phyloP scores from a whole-genome alignment of 2,329 filamentous ascomycete genomes.

The Didymella exigua region DNA sequence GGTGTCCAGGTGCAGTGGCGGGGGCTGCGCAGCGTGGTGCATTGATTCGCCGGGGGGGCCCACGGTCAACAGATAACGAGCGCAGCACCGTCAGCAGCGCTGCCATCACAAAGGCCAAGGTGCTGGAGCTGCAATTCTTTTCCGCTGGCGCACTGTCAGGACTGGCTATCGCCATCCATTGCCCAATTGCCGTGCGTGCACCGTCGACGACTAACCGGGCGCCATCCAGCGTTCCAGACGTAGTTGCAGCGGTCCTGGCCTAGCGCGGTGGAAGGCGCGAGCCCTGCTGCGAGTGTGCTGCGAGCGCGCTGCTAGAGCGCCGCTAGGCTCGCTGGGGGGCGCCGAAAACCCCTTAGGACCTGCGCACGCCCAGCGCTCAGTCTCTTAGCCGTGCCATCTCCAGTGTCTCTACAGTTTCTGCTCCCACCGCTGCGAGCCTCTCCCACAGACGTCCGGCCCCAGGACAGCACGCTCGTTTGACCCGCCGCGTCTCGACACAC shows the following conservation, averaged over 20 bases:
- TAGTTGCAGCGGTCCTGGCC: background rate
- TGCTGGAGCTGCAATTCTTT: no score
- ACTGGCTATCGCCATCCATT: no score
- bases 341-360: constrained; percentile 11
- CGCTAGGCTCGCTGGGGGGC: constrained; percentile 10
- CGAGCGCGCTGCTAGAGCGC: background rate
- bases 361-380: constrained; percentile 1
- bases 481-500: constrained; percentile 17
- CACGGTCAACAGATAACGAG: constrained; percentile 8
- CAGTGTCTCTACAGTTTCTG: constrained; percentile 1
- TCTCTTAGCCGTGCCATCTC: constrained; percentile 9
- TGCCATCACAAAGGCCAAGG: no score
- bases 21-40: constrained; percentile 10
- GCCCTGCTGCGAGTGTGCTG: no score
- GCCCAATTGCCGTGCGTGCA: background rate
- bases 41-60: constrained; percentile 22
- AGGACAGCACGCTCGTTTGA: constrained; percentile 41
- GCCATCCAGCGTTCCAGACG: constrained; percentile 3
- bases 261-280: constrained; percentile 8
- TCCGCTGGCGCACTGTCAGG: no score
- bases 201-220: background rate
- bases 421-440: constrained; percentile 14
- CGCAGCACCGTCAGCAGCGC: background rate
- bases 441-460: constrained; percentile 11
- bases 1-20: constrained; percentile 33